Conservation (phyloP, 202 grass and related monocot genomes). For the Hordeum pubiflorum region DNA sequence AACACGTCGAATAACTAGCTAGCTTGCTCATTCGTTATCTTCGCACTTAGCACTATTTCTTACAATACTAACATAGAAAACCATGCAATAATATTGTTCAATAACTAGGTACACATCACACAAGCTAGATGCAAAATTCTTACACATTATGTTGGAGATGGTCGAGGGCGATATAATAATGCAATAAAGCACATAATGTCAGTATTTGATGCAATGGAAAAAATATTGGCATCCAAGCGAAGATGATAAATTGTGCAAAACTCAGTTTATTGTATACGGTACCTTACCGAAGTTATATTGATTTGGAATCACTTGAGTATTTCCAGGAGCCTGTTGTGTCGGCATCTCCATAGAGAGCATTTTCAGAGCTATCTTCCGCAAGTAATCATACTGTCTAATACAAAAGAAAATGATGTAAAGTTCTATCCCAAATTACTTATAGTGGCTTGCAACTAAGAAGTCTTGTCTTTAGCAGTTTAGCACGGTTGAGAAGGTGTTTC, state of each 20-base stretch:
- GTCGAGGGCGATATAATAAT: no score
- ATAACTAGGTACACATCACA: background rate
- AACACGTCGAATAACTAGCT: background rate
- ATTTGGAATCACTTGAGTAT: constrained; percentile 36
- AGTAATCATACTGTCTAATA: constrained; percentile 69
- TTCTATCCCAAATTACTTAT: background rate
- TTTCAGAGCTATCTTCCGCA: constrained; percentile 78
- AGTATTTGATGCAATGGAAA: no score
- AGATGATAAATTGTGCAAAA: background rate
- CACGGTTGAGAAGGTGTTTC: background rate
- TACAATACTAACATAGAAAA: background rate
- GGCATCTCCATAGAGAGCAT: constrained; percentile 82
- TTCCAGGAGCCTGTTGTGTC: constrained; percentile 43
- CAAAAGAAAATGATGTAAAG: constrained; percentile 22
- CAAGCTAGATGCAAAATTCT: background rate
- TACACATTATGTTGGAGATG: background rate
- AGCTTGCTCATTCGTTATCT: background rate
- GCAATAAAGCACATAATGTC: no score
- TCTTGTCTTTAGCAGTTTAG: background rate
- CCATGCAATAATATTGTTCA: background rate
- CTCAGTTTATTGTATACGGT: background rate
- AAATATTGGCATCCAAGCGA: no score
- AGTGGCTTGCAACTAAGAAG: background rate
- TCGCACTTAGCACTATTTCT: background rate
- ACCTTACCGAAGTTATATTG: constrained; percentile 58